phyloP scores from a whole-genome alignment of 2,329 filamentous ascomycete genomes.

The Hypoxylon sp. region DNA sequence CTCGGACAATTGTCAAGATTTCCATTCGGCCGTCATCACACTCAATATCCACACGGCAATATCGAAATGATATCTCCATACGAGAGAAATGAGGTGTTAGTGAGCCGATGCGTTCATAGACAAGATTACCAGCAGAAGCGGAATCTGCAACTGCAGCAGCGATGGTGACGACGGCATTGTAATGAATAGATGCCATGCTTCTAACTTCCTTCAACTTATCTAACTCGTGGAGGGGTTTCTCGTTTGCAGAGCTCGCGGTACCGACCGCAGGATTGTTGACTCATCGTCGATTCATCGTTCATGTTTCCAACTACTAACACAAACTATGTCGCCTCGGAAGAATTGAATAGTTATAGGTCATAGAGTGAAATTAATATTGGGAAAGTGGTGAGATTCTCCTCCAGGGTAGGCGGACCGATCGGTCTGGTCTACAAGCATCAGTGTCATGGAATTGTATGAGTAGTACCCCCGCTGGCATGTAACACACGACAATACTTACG shows the following conservation, averaged over 20 bases:
- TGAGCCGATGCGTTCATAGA: conserved; percentile 2
- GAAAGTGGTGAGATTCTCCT: not conserved
- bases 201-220: conserved; percentile 16
- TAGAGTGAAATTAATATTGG: not conserved
- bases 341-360: not conserved
- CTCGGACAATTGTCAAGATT: conserved; percentile 1
- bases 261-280: conserved; percentile 7
- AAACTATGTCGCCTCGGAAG: not conserved
- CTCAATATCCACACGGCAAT: conserved; percentile 4
- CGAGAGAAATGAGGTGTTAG: not conserved
- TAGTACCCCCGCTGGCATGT: too few relatives aligned
- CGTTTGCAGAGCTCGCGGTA: conserved; percentile 6
- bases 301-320: not conserved
- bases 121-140: conserved; percentile 6
- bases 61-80: too few relatives aligned
- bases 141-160: conserved; percentile 7
- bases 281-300: conserved; percentile 16
- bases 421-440: too few relatives aligned
- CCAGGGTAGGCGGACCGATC: too few relatives aligned
- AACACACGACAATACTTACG: too few relatives aligned
- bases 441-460: too few relatives aligned
- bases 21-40: conserved; percentile 8
- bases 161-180: conserved; percentile 26
- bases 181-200: conserved; percentile 21
- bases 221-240: conserved; percentile 4